Evolutionary conservation across 768 basidiomycete genomes (phyloP).

Genomic region (Kwoniella newhampshirensis): DNA sequence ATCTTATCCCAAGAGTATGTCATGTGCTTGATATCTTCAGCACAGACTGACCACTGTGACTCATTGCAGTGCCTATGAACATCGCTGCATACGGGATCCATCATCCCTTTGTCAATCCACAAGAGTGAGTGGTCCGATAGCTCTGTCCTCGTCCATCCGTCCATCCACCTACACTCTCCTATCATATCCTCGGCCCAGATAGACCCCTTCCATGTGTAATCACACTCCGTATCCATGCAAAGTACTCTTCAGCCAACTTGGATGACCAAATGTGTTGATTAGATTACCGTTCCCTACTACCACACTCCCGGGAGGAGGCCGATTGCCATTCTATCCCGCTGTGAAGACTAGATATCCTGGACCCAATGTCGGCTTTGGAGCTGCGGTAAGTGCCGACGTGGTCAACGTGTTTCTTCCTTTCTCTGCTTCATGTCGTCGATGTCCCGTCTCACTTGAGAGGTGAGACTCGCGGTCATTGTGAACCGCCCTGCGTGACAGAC

Average conservation of each 20-base stretch:
- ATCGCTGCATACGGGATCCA: conserved; percentile 41
- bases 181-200: too few species aligned
- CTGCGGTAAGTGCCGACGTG: conserved; percentile 43
- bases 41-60: too few species aligned
- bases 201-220: too few species aligned
- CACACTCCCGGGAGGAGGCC: conserved; percentile 40
- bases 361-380: conserved; percentile 38
- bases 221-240: too few species aligned
- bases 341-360: conserved; percentile 43
- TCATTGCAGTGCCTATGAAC: conserved; percentile 35
- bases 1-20: too few species aligned
- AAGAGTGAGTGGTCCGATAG: conserved; percentile 48
- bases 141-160: too few species aligned
- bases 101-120: conserved; percentile 45
- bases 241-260: too few species aligned
- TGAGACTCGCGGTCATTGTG: neutral
- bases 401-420: neutral
- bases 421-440: neutral
- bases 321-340: conserved; percentile 41
- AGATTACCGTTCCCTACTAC: conserved; percentile 44
- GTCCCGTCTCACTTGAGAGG: neutral
- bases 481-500: too few species aligned
- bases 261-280: conserved; percentile 3
- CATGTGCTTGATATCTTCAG: too few species aligned
- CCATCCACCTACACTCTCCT: too few species aligned